Evolutionary conservation across 2,329 filamentous ascomycete species (phyloP), one percentile per base, ranked within the genome.

Genomic region (Fonsecaea pedrosoi): DNA sequence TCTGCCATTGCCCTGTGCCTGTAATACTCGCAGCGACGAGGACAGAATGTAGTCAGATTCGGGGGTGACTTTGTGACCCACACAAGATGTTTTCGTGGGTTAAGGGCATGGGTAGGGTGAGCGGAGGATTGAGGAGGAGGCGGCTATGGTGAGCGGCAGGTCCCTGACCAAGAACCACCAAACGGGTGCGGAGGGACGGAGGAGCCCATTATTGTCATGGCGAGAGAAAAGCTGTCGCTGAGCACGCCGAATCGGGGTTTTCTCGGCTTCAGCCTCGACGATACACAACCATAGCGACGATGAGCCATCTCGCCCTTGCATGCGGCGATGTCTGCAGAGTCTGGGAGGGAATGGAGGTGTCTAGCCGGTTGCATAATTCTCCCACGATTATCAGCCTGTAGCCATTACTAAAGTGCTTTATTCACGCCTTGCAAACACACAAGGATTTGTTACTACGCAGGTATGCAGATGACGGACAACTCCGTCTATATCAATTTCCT

Each of bases 1-100:
- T 58, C 38, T 7, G 54, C 50, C 61, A 64, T 64, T 25, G 25
- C 25, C 25, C 25, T 25, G 25, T 25, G 25, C 25, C 2, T 25
- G 25, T 25, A 25, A 25, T 3, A 25, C 25, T 25, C 25, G 25
- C 25, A 25, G 25, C 25, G 25, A 25, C 25, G 25, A 25, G 25
- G 25, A 25, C 25, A 25, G 25, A 25, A 25, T 25, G 25, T 25
- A 25, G 25, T 25, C 25, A 25, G 25, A 25, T 25, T 25, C 25
- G 25, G 2, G 25, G 25, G 25, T 25, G 25, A 25, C 25, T 25
- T 25, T 25, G 25, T 2, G 25, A 25, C 25, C 25, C 25, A 25
- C 25, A 25, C 25, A 2, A 25, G 25, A 25, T 25, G 25, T 25
- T 25, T 25, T 25, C 25, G 25, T 25, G 25, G 25, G 25, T 25